Conservation (phyloP, 2,329 filamentous ascomycete species). For the Stemphylium lycopersici region DNA sequence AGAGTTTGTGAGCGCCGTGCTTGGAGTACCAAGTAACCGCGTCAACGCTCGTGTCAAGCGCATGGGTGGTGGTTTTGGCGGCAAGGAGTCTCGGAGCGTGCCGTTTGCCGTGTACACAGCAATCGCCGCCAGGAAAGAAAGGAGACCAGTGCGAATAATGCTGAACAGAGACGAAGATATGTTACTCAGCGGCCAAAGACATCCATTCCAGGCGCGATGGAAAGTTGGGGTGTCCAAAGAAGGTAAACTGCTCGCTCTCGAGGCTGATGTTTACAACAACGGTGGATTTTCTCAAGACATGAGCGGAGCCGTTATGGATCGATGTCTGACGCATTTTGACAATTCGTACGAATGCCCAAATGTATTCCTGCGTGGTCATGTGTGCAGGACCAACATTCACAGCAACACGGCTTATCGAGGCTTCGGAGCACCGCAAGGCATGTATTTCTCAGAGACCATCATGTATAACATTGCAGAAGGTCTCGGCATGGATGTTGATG, state of each 20-base stretch:
- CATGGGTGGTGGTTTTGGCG: conserved; percentile 90
- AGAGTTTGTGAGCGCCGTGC: conserved; percentile 78
- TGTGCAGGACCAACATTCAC: conserved; percentile 94
- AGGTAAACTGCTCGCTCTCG: conserved; percentile 87
- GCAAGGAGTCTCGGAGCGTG: conserved; percentile 87
- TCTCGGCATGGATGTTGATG: conserved; percentile 81
- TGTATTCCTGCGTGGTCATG: conserved; percentile 77
- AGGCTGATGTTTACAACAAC: conserved; percentile 89
- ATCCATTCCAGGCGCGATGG: conserved; percentile 88
- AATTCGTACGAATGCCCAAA: conserved; percentile 89
- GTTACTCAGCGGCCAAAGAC: conserved; percentile 84
- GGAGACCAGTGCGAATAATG: conserved; percentile 87
- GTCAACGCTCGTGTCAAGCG: conserved; percentile 88
- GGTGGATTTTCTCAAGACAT: conserved; percentile 76
- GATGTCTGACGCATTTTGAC: conserved; percentile 84
- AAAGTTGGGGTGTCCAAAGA: conserved; percentile 91
- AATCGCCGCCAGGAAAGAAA: conserved; percentile 82
- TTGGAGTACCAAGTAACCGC: conserved; percentile 83
- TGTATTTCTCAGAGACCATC: conserved; percentile 88
- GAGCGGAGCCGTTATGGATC: conserved; percentile 79
- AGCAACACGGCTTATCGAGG: conserved; percentile 96
- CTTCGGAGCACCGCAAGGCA: conserved; percentile 91
- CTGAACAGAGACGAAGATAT: conserved; percentile 96
- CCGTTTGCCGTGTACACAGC: conserved; percentile 83
- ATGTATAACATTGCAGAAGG: conserved; percentile 90